Evolutionary conservation across 176 grass and related monocot species (phyloP).

Genomic region (Panicum miliaceum): DNA sequence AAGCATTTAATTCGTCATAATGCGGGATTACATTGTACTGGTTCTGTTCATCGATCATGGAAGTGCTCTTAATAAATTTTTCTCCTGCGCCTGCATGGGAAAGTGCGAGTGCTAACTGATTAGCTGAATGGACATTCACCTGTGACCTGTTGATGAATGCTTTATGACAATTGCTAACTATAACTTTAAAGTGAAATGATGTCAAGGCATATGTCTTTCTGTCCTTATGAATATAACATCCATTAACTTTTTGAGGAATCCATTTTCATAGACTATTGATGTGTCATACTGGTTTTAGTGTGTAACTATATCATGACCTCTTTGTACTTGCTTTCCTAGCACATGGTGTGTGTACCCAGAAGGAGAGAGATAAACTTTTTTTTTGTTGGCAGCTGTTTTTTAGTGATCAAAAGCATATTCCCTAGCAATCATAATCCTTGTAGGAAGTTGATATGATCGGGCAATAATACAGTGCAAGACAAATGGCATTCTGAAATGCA

Average conservation of each 20-base stretch:
- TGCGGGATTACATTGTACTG: not conserved
- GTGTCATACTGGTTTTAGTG: not conserved
- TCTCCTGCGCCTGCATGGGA: not conserved
- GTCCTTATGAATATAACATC: slow-evolving; percentile 14
- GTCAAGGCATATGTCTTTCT: slow-evolving; percentile 5
- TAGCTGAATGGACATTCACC: not conserved
- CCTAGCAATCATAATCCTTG: slow-evolving; percentile 25
- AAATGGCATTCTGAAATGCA: slow-evolving; percentile 26
- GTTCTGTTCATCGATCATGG: not conserved
- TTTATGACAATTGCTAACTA: not conserved
- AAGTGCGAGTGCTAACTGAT: slow-evolving; percentile 15
- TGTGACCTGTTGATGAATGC: slow-evolving; percentile 7
- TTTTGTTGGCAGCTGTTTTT: not conserved
- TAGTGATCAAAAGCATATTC: not conserved
- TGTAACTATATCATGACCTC: slow-evolving; percentile 20
- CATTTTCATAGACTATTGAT: slow-evolving; percentile 16
- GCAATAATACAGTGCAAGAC: slow-evolving; percentile 13
- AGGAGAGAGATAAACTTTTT: not conserved
- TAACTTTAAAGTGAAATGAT: slow-evolving; percentile 8
- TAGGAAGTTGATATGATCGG: slow-evolving; percentile 28
- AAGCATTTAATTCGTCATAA: not conserved
- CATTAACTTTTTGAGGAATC: slow-evolving; percentile 31
- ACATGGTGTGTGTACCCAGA: slow-evolving; percentile 2
- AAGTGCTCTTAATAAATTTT: not conserved
- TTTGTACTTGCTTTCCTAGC: slow-evolving; percentile 32